A percentile compares a stretch with the other conserved stretches of the same genome.
Evolutionary conservation across 768 basidiomycete genomes (phyloP).

Genomic region (Pholiota microspora): DNA sequence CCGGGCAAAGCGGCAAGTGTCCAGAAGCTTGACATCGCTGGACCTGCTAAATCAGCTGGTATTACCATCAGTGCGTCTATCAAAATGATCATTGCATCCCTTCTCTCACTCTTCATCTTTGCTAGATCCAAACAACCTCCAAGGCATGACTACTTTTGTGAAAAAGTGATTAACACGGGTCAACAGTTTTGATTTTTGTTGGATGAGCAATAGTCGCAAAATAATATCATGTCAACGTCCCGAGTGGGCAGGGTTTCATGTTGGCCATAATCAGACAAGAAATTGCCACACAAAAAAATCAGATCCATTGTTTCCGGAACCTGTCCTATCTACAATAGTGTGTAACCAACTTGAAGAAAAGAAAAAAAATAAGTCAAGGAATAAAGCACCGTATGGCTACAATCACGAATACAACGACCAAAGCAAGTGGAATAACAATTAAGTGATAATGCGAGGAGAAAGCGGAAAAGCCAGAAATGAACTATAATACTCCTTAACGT

Average conservation of each 20-base stretch:
- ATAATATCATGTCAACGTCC: too few species aligned
- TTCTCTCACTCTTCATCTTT: not conserved
- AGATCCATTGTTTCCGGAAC: not conserved
- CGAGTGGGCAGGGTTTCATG: too few species aligned
- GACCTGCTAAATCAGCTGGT: conserved; percentile 11
- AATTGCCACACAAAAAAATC: not conserved
- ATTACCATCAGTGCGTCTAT: conserved; percentile 4
- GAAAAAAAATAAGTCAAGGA: not conserved
- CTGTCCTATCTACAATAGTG: not conserved
- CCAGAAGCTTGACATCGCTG: conserved; percentile 27
- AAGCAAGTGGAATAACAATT: conserved; percentile 6
- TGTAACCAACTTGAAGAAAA: not conserved
- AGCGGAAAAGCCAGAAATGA: not conserved
- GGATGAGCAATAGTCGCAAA: not conserved
- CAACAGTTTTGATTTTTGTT: too few species aligned
- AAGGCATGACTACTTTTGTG: not conserved
- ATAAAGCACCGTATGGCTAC: not conserved
- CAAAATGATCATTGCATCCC: not conserved
- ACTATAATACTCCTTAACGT: conserved; percentile 9
- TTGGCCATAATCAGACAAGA: not conserved
- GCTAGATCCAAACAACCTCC: not conserved
- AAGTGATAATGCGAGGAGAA: conserved; percentile 3
- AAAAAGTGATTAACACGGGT: not conserved
- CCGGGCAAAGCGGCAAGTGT: conserved; percentile 23
- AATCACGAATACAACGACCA: conserved; percentile 2